Evolutionary conservation across 2,329 filamentous ascomycete genomes (phyloP), one percentile per base, ranked within the genome.

Genomic region (Penicillium frequentans): DNA sequence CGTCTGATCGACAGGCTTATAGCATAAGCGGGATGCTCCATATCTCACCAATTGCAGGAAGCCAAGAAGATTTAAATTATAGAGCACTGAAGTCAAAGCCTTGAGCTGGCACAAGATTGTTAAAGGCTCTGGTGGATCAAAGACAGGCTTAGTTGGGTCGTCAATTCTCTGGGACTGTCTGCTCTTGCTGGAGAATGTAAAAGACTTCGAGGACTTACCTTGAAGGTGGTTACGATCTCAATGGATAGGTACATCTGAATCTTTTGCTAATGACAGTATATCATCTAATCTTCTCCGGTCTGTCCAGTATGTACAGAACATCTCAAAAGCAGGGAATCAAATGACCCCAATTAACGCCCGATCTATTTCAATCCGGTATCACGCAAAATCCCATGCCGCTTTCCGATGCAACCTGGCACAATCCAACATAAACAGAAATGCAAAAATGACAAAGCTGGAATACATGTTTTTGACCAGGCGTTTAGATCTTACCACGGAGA

Each of bases 401-500:
- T 49, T 49, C 19, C 19, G 23, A 49, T 35, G 31, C 47, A 49
- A 47, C 31, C 29, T 24, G 29, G 47, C 31, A 37, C 23, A 49
- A 35, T 33, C 37, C n/a, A 49, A 49, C 21, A 49, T 16, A 37
- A 26, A 49, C 24, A 19, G 16, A 50, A 39, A 39, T 19, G 24
- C 13, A 26, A 50, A 27, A 26, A 50, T 24, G 19, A 42, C 19
- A 42, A 42, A 42, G 19, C 10, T 23, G 21, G 19, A 42, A 23
- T 23, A 23, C n/a, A 42, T 21, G 19, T 21, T 39, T n/a, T 23
- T 42, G 24, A 49, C 13, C 7, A 46, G 31, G 23, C 11, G 13
- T 29, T 68, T 75, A 84, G 66, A 84, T 70, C 60, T 76, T 79
- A 23, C 77, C 77, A 61, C 78, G 79, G 33, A 78, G 54, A 6